Evolutionary conservation across 257 asterid species (phyloP).

Genomic region (Primulina tabacum): DNA sequence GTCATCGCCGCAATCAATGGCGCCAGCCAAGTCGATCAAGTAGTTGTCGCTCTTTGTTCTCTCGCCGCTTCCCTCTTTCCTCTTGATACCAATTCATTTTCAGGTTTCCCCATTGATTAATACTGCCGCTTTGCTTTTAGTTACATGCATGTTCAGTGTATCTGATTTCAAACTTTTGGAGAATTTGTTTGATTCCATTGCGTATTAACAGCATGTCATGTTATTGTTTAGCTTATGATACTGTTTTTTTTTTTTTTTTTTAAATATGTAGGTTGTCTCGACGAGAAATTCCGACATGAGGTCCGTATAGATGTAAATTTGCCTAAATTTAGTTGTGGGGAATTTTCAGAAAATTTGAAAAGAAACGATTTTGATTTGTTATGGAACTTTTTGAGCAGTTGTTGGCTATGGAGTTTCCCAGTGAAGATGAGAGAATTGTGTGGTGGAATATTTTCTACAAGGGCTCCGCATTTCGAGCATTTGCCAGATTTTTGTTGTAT

Average conservation of each 20-base stretch:
- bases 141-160: not conserved
- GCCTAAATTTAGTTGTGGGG: not conserved
- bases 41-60: constrained; percentile 64
- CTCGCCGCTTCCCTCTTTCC: constrained; percentile 67
- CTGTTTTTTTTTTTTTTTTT: not conserved
- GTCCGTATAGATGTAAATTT: constrained; percentile 28
- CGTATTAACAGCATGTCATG: not conserved
- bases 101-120: constrained; percentile 37
- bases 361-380: not conserved
- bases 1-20: constrained; percentile 50
- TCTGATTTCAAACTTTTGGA: not conserved
- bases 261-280: constrained; percentile 48
- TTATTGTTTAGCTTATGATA: not conserved
- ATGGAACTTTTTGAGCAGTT: constrained; percentile 21
- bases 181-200: not conserved
- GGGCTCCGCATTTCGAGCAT: constrained; percentile 66
- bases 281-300: constrained; percentile 53
- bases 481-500: constrained; percentile 62
- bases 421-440: constrained; percentile 49
- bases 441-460: constrained; percentile 62
- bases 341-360: constrained; percentile 2
- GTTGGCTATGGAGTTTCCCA: constrained; percentile 34
- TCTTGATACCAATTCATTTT: constrained; percentile 38
- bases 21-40: constrained; percentile 66
- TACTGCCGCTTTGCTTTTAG: not conserved